Evolutionary conservation across 148 eudicot genomes (phyloP).

Genomic region (Talinum fruticosum): DNA sequence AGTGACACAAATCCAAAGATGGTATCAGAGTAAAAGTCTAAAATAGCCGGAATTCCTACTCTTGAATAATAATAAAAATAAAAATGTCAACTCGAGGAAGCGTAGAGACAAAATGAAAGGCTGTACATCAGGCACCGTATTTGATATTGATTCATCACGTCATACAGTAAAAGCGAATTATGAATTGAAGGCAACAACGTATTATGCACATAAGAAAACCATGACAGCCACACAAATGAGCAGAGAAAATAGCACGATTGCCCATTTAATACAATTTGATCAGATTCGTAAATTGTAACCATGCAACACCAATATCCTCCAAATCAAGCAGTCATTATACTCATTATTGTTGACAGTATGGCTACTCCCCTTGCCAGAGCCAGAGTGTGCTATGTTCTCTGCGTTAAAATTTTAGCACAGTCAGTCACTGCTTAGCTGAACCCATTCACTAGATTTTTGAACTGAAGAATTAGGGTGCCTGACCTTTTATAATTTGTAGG

Average conservation of each 20-base stretch:
- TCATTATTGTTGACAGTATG: not conserved
- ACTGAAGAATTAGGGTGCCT: conserved; percentile 28
- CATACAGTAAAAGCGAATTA: not conserved
- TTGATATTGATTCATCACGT: conserved; percentile 8
- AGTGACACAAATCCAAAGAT: not conserved
- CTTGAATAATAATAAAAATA: not conserved
- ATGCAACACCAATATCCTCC: conserved; percentile 37
- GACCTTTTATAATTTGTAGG: conserved; percentile 46
- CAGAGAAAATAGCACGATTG: not conserved
- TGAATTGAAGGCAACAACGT: conserved; percentile 14
- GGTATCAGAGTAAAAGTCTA: too few relatives aligned
- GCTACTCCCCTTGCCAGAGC: not conserved
- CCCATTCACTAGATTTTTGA: not conserved
- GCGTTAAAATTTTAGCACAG: not conserved
- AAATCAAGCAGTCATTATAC: conserved; percentile 49
- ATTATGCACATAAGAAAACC: conserved; percentile 26
- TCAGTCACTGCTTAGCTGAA: not conserved
- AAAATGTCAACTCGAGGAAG: not conserved
- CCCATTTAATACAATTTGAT: not conserved
- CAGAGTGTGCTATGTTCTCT: not conserved
- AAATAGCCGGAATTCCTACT: not conserved
- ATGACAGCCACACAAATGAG: conserved; percentile 2
- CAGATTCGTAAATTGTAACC: not conserved
- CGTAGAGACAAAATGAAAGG: not conserved
- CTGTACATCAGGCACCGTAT: conserved; percentile 18